Base-by-base conservation (phyloP, 176 grass and related monocot genomes). In the Aechmea fasciata region DNA sequence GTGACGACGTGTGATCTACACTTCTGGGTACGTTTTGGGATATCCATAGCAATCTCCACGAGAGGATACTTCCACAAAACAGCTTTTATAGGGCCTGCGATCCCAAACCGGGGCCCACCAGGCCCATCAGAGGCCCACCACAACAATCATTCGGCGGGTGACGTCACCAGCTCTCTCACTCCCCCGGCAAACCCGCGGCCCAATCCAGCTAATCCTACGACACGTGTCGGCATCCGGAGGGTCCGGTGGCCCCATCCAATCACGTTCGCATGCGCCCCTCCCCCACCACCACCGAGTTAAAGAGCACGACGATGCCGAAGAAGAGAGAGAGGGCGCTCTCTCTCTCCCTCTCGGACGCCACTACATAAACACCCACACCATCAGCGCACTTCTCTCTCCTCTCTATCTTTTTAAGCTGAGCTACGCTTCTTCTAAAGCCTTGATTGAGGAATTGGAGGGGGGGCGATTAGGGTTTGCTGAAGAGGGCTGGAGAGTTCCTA, bases 191-290 rank as follows among this genome's bases (percentile, higher is more conserved):
- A 76, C 79, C 47, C 75, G 79, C 78, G 64, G 64, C 68, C 51
- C 11, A 24, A 81, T 67, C 79, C 76, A 83, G 85, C 73, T 80
- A 83, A 85, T 75, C 79, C 23, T 13, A 48, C 19, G 69, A 78
- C 90, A 85, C 90, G 90, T 81, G 74, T 92, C 83, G 72, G 63
- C 11, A 13, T 52, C 54, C 18, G 11, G 68, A 64, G 65, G 65
- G n/a, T 57, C 17, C 48, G 52, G 57, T 78, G 47, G 53, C 29
- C 66, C 48, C 23, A 66, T 49, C 54, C 65, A 49, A 75, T 66
- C 47, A 14, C 41, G 51, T 78, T 14, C 70, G 66, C 68, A 6
- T 73, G 59, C 81, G 52, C 77, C 75, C 53, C 18, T 18, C 52
- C 24, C 23, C 26, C n/a, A n/a, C n/a, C n/a, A n/a, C 11, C 18